Conservation (phyloP, 345 rosid species). For the Psidium guajava region DNA sequence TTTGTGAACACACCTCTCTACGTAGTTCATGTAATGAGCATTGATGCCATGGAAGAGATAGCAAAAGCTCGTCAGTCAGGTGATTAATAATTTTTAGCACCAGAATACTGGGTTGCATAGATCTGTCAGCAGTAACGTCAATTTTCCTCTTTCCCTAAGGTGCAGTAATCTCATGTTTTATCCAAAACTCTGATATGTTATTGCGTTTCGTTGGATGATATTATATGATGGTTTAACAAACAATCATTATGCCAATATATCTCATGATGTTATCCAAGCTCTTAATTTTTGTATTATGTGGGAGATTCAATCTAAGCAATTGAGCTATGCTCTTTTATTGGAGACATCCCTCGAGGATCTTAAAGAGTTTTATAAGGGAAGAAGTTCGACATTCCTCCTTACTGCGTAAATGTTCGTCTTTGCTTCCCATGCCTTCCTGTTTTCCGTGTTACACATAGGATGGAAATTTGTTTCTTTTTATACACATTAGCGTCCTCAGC, state of each 20-base stretch:
- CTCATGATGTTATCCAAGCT: background rate
- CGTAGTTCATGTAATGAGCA: slow-evolving; percentile 98
- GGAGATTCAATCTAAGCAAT: background rate
- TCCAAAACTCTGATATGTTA: background rate
- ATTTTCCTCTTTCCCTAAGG: background rate
- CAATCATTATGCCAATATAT: background rate
- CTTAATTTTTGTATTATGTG: background rate
- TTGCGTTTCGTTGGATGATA: background rate
- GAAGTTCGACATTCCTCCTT: background rate
- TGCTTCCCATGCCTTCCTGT: background rate
- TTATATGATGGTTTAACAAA: background rate
- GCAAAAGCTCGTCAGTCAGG: slow-evolving; percentile 93
- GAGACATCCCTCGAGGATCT: background rate
- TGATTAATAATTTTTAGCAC: background rate
- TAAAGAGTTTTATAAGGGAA: background rate
- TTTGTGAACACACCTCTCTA: slow-evolving; percentile 93
- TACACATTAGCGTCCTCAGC: background rate
- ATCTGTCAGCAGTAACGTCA: background rate
- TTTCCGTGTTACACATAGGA: background rate
- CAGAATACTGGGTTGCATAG: background rate
- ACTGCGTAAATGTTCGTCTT: background rate
- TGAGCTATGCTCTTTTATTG: background rate
- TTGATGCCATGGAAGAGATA: slow-evolving; percentile 96
- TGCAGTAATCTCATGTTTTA: background rate
- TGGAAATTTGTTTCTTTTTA: background rate